phyloP scores from a whole-genome alignment of 768 basidiomycete species.

The Xerocomus brunneocitrinus region DNA sequence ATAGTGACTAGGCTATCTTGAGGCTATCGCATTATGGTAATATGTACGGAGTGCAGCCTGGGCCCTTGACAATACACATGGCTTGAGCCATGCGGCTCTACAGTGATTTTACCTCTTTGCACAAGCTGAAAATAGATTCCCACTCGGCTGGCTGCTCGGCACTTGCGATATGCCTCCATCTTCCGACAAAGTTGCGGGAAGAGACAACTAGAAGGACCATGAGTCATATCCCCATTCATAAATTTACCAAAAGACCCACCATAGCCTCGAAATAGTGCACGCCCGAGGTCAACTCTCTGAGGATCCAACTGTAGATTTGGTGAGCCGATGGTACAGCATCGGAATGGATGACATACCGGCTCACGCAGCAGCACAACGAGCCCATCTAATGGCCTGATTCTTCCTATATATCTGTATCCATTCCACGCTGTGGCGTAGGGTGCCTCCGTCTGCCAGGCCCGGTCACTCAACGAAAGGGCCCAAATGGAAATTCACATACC shows the following conservation, averaged over 20 bases:
- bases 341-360: constrained; percentile 37
- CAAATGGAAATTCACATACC: constrained; percentile 30
- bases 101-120: constrained; percentile 32
- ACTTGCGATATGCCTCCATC: constrained; percentile 36
- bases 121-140: constrained; percentile 52
- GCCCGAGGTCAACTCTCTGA: constrained; percentile 29
- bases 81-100: background rate
- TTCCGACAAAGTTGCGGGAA: constrained; percentile 49
- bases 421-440: constrained; percentile 53
- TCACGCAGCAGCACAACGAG: constrained; percentile 49
- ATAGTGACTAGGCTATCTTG: too few relatives aligned
- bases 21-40: background rate
- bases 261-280: constrained; percentile 45
- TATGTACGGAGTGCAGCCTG: background rate
- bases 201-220: constrained; percentile 38
- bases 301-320: constrained; percentile 18
- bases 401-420: constrained; percentile 49
- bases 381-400: constrained; percentile 56
- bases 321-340: constrained; percentile 3
- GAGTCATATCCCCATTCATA: constrained; percentile 1
- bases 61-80: background rate
- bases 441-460: constrained; percentile 39
- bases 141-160: constrained; percentile 37
- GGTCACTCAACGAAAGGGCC: constrained; percentile 1
- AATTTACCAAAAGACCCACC: constrained; percentile 26